These are phyloP conservation scores for Gossypium davidsonii DNA, from an alignment of 441 rosid species.

Conservation along the genomic window DNA sequence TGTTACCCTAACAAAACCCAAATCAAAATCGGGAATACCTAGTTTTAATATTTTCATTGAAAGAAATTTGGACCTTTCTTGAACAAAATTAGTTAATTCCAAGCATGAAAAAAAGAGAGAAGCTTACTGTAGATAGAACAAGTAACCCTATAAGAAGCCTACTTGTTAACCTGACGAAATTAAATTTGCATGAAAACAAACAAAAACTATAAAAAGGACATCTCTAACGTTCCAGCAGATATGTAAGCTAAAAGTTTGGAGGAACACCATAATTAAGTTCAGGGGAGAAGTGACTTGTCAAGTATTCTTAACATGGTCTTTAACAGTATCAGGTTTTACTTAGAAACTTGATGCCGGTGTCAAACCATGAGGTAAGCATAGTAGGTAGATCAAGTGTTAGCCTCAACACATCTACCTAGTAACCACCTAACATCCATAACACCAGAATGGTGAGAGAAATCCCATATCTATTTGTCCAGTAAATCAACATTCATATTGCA, in stretches of 20 bases:
- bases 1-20: neutral
- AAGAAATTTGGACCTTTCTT: neutral
- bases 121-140: neutral
- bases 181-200: neutral
- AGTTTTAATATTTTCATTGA: neutral
- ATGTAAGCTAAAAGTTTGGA: neutral
- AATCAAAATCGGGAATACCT: too few species aligned
- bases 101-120: neutral
- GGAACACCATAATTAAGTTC: neutral
- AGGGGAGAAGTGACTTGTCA: neutral
- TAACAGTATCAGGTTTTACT: neutral
- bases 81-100: neutral
- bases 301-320: neutral
- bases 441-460: neutral
- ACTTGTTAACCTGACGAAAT: neutral
- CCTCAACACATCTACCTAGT: neutral
- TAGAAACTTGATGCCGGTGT: neutral
- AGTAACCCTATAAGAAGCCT: neutral
- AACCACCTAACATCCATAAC: neutral
- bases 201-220: neutral
- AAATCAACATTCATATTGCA: neutral
- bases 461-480: neutral
- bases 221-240: neutral
- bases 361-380: neutral
- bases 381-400: neutral